These are phyloP conservation scores for Vigna radiata DNA, from an alignment of 306 rosid genomes.

Conservation along the genomic window DNA sequence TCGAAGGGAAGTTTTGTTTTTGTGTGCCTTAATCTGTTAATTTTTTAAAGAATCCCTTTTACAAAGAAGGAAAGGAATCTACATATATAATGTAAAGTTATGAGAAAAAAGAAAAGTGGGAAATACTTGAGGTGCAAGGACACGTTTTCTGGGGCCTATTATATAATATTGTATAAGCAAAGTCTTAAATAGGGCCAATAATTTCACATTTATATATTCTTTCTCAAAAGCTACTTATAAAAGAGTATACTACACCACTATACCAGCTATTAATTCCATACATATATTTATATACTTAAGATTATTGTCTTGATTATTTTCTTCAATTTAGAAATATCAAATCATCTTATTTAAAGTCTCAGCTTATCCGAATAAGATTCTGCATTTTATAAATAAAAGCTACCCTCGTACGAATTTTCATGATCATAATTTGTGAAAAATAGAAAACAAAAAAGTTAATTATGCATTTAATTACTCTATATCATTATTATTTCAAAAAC, in stretches of 20 bases:
- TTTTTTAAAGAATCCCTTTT: background rate
- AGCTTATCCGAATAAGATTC: no score
- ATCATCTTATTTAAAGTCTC: no score
- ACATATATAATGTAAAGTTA: background rate
- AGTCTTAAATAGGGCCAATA: slow-evolving; percentile 27
- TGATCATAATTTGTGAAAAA: no score
- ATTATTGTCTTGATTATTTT: background rate
- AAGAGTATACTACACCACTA: background rate
- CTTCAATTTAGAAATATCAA: no score
- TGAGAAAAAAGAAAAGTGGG: background rate
- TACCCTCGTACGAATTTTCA: no score
- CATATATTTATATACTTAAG: background rate
- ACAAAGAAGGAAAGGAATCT: slow-evolving; percentile 8
- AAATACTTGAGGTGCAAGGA: slow-evolving; percentile 42
- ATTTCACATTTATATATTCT: slow-evolving; percentile 32
- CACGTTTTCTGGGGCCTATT: slow-evolving; percentile 52
- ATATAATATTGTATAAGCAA: slow-evolving; percentile 3
- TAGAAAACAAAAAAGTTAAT: no score
- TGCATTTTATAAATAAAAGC: no score
- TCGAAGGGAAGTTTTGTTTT: no score
- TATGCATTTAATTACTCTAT: no score
- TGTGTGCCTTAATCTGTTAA: no score
- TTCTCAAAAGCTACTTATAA: background rate
- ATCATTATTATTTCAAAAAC: no score
- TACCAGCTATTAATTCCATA: background rate